Evolutionary conservation across 257 asterid genomes (phyloP), one percentile per base, ranked within the genome.

Genomic region (Henckelia pumila): DNA sequence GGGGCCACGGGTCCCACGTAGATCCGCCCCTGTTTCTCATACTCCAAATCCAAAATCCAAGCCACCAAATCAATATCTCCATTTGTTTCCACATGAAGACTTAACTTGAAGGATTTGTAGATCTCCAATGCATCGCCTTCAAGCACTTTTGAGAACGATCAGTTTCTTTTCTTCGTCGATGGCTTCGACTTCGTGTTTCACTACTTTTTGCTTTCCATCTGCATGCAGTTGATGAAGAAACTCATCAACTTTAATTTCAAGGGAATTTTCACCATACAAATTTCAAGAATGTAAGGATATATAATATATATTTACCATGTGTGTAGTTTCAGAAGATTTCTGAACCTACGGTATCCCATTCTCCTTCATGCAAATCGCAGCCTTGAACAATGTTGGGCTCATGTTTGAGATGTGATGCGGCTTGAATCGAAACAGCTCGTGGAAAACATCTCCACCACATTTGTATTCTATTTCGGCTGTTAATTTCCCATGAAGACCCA

Each of bases 361-460:
- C 52, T 10, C 44, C 44, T 9, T 35, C 44, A 9, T 35, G 44
- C 44, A 9, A 35, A 35, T 35, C 44, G 9, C 30, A 56, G 0
- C 19, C 30, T 4, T 20, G 32, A 5, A 67, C 33, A 10, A 8
- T 7, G 4, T 32, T 20, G 0, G 72, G 63, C 35, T 28, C 13
- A 67, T 67, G 23, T 13, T 19, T 14, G 72, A n/a, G 1, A 67
- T 10, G 10, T 30, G 64, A 19, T 67, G 72, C 3, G 72, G 72
- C 0, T 5, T 67, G 64, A 29, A 24, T 7, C 64, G 30, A 26
- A n/a, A 55, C 21, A 67, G 7, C 14, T 67, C 56, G 20, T 55
- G 56, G 64, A 67, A 56, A 4, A 67, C 30, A 21, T 67, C 72
- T 32, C 64, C 72, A 13, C 33, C 60, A 5, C 62, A 19, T 56